phyloP scores from a whole-genome alignment of 2,329 filamentous ascomycete species.

The Fusarium sp. region DNA sequence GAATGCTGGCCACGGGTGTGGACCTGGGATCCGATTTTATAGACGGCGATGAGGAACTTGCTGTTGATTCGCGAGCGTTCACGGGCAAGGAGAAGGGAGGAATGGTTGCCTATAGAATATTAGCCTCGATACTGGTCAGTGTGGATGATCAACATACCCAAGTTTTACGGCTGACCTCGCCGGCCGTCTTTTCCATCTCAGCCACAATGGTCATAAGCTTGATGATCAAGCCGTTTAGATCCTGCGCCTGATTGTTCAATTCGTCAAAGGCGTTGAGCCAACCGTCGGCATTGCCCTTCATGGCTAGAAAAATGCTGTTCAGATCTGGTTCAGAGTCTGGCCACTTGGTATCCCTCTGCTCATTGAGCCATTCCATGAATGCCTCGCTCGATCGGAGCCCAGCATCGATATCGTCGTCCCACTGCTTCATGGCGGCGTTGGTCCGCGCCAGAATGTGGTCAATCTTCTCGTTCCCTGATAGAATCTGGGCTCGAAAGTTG shows the following conservation, averaged over 20 bases:
- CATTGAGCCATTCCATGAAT: slow-evolving; percentile 76
- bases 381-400: slow-evolving; percentile 78
- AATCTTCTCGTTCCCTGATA: slow-evolving; percentile 88
- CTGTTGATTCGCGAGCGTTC: slow-evolving; percentile 21
- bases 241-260: slow-evolving; percentile 74
- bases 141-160: slow-evolving; percentile 61
- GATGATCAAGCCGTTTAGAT: slow-evolving; percentile 72
- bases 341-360: slow-evolving; percentile 68
- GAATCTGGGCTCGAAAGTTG: slow-evolving; percentile 79
- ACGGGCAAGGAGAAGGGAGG: slow-evolving; percentile 40
- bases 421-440: slow-evolving; percentile 75
- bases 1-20: slow-evolving; percentile 33
- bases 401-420: slow-evolving; percentile 78
- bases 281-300: slow-evolving; percentile 91
- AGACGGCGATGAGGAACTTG: slow-evolving; percentile 17
- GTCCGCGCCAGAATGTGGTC: slow-evolving; percentile 88
- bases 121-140: slow-evolving; percentile 10
- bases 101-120: slow-evolving; percentile 37
- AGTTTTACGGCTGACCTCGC: slow-evolving; percentile 79
- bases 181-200: slow-evolving; percentile 86
- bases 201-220: slow-evolving; percentile 78
- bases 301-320: slow-evolving; percentile 80
- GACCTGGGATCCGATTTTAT: slow-evolving; percentile 21
- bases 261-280: slow-evolving; percentile 84
- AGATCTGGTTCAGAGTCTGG: slow-evolving; percentile 66